Base-by-base conservation (phyloP, 805 yeast species). In the baker's yeast (Saccharomyces cerevisiae) region DNA sequence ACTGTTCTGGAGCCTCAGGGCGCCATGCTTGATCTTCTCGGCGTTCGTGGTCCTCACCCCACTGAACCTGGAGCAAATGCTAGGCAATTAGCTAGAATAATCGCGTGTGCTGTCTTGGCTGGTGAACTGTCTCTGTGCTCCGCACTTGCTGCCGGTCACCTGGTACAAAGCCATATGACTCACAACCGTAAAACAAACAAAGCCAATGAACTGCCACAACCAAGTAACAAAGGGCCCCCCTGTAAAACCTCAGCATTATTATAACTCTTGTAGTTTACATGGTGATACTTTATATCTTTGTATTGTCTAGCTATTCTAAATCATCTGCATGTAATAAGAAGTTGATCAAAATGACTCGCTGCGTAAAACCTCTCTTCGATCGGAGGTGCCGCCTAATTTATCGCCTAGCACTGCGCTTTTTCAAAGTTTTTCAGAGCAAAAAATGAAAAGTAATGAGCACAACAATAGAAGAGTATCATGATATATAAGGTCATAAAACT, bases 121-220 rank as follows among this genome's bases (percentile, higher is more conserved):
- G 97, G 96, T 47, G 99, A 94, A 72, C 78, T 94, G 54, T 92
- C 98, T 1, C 79, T 94, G 62, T 87, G 96, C 74, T 80, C 97
- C 50, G 99, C 99, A 1, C 81, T 94, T 61, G 98, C 98, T 9
- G 98, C 98, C 29, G 99, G 99, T 49, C 99, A 94, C 74, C 79
- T 94, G 64, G 99, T 94, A 41, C 96, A 89, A 76, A 86, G 96
- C 61, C 99, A 94, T 73, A 94, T 94, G 99, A 84, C 83, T 56
- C 97, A 87, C 68, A 94, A 94, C 77, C 84, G 99, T 72, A 36
- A 36, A 36, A 17, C 43, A 17, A 17, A 36, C 22, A 36, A 17
- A 36, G 17, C 24, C 24, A 36, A 17, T 36, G 43, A 36, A 36
- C 24, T 8, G 11, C 43, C 17, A 36, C 22, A 17, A 17, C 4